Base-by-base conservation (phyloP, 305 asterid genomes). In the Plantago coronopus region DNA sequence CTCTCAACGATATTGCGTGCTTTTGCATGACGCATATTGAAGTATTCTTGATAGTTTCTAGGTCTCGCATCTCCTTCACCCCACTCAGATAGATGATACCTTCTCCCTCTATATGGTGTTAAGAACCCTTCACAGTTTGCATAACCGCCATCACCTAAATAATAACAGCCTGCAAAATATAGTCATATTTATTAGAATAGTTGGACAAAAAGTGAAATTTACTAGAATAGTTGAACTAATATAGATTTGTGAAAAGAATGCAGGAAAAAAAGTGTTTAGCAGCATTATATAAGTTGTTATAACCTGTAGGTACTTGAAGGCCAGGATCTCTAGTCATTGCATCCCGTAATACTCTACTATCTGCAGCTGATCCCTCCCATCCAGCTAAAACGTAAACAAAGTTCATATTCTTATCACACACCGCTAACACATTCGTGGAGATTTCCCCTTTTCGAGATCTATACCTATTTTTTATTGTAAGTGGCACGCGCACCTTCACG, bases 351-450 rank as follows among this genome's bases (percentile, higher is more conserved):
- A 53, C 38, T 14, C 58, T 23, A 25, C 40, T 22, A 25, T 22
- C 58, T 14, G 42, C 58, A 1, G 58, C 42, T 11, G 44, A 54
- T n/a, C 59, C 43, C 17, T 54, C 59, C 44, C 44, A 54, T 23
- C 44, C 44, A n/a, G 43, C 1, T 13, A 54, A 54, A 7, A 54
- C 20, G 12, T 54, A 54, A n/a, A 16, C 9, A 17, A 54, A 54
- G 20, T 23, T 16, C 22, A 54, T 54, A 16, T 54, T 27, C 21
- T 25, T 54, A 54, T 54, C 21, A 20, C 59, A 54, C 2, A 25
- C 40, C 3, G 16, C 59, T 15, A 54, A 54, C 1, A 27, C 22
- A n/a, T 54, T 25, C 7, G 18, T n/a, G 7, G 20, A 9, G 12
- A 31, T 15, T n/a, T 54, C 14, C 1, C 42, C 22, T 17, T 54